Conservation (phyloP, 768 basidiomycete species). For the Gymnopilus junonius region DNA sequence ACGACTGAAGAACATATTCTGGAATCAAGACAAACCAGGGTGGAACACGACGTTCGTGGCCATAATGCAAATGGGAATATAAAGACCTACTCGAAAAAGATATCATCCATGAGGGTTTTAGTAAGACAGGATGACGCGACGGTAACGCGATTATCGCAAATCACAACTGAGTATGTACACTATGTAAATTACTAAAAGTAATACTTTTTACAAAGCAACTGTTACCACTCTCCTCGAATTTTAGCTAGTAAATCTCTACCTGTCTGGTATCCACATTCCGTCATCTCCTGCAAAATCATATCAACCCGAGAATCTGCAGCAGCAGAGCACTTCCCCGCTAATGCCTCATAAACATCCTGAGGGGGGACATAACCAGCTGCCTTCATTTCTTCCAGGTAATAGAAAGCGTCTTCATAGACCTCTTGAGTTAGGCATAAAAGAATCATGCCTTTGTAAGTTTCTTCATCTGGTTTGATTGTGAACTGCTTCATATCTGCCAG, state of each 20-base stretch:
- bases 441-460: slow-evolving; percentile 73
- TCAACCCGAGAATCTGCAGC: slow-evolving; percentile 64
- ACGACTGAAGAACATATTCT: not conserved
- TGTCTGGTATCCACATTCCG: slow-evolving; percentile 53
- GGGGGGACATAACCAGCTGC: slow-evolving; percentile 58
- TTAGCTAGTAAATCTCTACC: slow-evolving; percentile 19
- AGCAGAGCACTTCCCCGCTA: slow-evolving; percentile 61
- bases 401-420: slow-evolving; percentile 85
- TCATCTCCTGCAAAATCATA: slow-evolving; percentile 75
- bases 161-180: not conserved
- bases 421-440: slow-evolving; percentile 70
- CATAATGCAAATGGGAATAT: slow-evolving; percentile 31
- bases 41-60: slow-evolving; percentile 72
- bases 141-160: slow-evolving; percentile 29
- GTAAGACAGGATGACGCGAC: slow-evolving; percentile 26
- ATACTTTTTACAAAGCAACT: not conserved
- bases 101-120: not conserved
- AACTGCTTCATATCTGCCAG: slow-evolving; percentile 67
- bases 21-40: slow-evolving; percentile 45
- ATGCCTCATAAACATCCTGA: slow-evolving; percentile 55
- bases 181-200: not conserved
- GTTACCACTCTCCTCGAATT: not conserved
- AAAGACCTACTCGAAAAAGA: not conserved
- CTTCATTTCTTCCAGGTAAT: slow-evolving; percentile 91
- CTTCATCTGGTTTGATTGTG: slow-evolving; percentile 55